phyloP scores from a whole-genome alignment of 148 eudicot species.

The Salicornia ramosissima region DNA sequence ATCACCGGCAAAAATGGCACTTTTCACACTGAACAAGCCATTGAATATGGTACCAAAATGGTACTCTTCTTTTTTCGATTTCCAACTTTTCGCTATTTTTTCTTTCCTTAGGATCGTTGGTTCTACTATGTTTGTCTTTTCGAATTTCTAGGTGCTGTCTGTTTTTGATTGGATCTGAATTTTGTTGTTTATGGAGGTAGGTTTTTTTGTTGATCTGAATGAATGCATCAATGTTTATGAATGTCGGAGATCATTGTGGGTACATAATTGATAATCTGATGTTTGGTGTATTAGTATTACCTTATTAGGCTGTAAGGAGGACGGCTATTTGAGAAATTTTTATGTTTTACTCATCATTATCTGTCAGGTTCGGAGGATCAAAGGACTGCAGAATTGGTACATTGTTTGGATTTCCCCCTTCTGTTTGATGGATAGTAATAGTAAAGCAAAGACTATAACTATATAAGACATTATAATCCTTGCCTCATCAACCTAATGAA shows the following conservation, averaged over 20 bases:
- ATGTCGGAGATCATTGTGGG: background rate
- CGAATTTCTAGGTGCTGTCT: background rate
- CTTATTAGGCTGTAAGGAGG: background rate
- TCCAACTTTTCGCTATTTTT: background rate
- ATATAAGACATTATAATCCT: too few relatives aligned
- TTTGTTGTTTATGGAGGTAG: background rate
- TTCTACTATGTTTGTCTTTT: background rate
- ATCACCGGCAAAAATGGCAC: conserved; percentile 94
- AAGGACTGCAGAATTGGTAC: too few relatives aligned
- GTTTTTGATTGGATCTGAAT: conserved; percentile 10
- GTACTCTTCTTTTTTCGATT: conserved; percentile 27
- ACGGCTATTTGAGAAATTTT: background rate
- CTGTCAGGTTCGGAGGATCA: too few relatives aligned
- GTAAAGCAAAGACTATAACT: too few relatives aligned
- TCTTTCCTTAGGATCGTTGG: background rate
- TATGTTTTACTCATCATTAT: too few relatives aligned
- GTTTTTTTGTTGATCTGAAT: background rate
- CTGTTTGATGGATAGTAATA: too few relatives aligned
- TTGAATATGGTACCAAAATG: conserved; percentile 96
- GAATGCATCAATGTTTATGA: background rate
- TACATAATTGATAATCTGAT: too few relatives aligned
- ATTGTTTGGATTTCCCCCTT: too few relatives aligned
- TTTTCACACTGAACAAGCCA: conserved; percentile 94
- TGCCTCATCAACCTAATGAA: too few relatives aligned
- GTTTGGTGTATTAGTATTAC: background rate